These are phyloP conservation scores for Chionographis japonica DNA, from an alignment of 106 monocot genomes.

Conservation along the genomic window DNA sequence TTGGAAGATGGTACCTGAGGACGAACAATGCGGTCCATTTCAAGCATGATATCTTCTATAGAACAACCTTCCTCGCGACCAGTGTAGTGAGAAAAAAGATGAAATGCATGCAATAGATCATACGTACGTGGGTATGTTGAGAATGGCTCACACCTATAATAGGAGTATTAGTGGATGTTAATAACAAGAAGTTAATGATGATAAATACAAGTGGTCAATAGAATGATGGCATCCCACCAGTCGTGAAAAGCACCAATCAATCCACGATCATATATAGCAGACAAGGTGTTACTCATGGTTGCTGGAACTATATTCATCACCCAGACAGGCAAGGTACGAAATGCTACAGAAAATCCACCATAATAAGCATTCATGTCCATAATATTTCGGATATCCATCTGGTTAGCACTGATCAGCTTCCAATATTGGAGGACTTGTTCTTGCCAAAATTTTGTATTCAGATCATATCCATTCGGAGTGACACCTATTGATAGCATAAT, in stretches of 20 bases:
- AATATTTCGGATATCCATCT: conserved; percentile 63
- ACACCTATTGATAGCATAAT: conserved; percentile 38
- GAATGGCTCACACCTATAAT: conserved; percentile 67
- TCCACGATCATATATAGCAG: conserved; percentile 95
- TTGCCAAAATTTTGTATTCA: conserved; percentile 68
- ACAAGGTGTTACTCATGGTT: conserved; percentile 58
- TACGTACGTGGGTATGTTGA: conserved; percentile 98
- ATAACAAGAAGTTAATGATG: background rate
- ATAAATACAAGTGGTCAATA: background rate
- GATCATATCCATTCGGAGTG: conserved; percentile 42
- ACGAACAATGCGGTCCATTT: conserved; percentile 95
- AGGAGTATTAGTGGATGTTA: background rate
- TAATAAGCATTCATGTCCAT: conserved; percentile 98
- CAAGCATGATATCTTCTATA: conserved; percentile 87
- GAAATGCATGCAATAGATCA: conserved; percentile 84
- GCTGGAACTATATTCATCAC: conserved; percentile 95
- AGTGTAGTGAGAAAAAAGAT: conserved; percentile 79
- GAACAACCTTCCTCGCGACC: conserved; percentile 43
- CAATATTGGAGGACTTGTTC: conserved; percentile 65
- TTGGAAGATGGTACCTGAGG: conserved; percentile 58
- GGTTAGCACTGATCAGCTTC: conserved; percentile 58
- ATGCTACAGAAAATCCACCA: conserved; percentile 90
- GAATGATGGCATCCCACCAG: conserved; percentile 50
- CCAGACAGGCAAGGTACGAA: conserved; percentile 72
- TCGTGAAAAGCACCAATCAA: conserved; percentile 89